Conservation (phyloP, 495 filamentous ascomycete genomes). For the Lasiosphaeriaceae sp. region DNA sequence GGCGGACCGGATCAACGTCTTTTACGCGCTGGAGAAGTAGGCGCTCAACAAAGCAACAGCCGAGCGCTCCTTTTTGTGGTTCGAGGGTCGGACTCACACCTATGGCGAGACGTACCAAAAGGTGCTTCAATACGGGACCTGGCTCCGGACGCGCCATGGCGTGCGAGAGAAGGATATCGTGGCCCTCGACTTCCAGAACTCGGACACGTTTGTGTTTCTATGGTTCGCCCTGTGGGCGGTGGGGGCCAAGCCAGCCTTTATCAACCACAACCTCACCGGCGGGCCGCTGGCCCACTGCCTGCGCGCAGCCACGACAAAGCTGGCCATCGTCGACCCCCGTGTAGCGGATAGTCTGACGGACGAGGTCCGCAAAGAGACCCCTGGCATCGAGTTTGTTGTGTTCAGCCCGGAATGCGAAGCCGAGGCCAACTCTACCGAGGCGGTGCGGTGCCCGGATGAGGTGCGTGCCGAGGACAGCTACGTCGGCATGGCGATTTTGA, state of each 20-base stretch:
- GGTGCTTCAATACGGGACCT: conserved; percentile 72
- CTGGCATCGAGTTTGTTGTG: conserved; percentile 53
- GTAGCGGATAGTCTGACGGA: conserved; percentile 45
- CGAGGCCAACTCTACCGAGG: conserved; percentile 49
- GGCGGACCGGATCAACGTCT: conserved; percentile 63
- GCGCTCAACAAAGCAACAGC: conserved; percentile 56
- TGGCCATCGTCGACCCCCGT: conserved; percentile 62
- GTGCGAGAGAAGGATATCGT: conserved; percentile 75
- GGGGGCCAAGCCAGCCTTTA: conserved; percentile 36
- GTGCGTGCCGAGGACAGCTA: conserved; percentile 49
- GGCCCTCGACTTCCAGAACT: conserved; percentile 83
- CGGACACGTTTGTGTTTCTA: conserved; percentile 48
- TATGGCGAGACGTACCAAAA: conserved; percentile 72
- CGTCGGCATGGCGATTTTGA: conserved; percentile 66
- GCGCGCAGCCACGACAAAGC: conserved; percentile 51
- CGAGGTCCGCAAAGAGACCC: conserved; percentile 34
- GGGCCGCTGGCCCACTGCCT: conserved; percentile 36
- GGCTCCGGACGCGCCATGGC: conserved; percentile 63
- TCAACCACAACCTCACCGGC: conserved; percentile 52
- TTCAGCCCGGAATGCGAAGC: conserved; percentile 56
- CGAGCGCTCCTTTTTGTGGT: conserved; percentile 62
- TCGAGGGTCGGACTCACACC: conserved; percentile 69
- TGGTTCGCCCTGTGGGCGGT: conserved; percentile 43
- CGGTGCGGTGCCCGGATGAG: conserved; percentile 57
- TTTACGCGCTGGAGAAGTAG: conserved; percentile 71